Conservation (phyloP, 148 eudicot species). For the Persicaria tinctoria region DNA sequence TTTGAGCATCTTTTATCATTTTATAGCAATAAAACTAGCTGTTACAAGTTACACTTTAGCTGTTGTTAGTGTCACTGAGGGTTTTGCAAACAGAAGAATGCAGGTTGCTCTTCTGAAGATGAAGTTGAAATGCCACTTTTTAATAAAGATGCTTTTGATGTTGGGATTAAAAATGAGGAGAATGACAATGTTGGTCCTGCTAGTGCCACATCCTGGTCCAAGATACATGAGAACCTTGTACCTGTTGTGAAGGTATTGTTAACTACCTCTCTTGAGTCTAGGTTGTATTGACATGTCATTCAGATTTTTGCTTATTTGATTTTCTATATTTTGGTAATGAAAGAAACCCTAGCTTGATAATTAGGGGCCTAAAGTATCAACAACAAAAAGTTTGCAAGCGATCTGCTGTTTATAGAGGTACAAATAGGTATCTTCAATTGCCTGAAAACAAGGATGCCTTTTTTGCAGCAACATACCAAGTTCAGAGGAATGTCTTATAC, state of each 20-base stretch:
- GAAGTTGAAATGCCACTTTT: constrained; percentile 69
- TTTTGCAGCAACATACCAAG: constrained; percentile 2
- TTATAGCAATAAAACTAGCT: not conserved
- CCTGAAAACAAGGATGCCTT: not conserved
- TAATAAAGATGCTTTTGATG: constrained; percentile 10
- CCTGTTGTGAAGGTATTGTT: constrained; percentile 1
- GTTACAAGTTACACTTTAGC: constrained; percentile 2
- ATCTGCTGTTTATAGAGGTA: not conserved
- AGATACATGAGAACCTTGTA: constrained; percentile 7
- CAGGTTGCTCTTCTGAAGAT: constrained; percentile 43
- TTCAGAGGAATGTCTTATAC: not conserved
- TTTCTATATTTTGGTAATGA: not conserved
- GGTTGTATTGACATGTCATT: not conserved
- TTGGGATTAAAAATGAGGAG: not conserved
- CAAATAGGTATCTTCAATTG: not conserved
- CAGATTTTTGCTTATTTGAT: not conserved
- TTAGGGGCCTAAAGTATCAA: not conserved
- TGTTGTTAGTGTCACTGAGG: not conserved
- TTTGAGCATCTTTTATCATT: not conserved
- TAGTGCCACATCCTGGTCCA: not conserved
- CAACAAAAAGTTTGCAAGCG: not conserved
- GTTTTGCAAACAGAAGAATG: constrained; percentile 33
- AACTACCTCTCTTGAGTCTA: not conserved
- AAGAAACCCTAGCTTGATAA: not conserved
- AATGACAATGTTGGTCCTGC: constrained; percentile 3